Base-by-base conservation (phyloP, 2,329 filamentous ascomycete species). In the Colletotrichum navitas region DNA sequence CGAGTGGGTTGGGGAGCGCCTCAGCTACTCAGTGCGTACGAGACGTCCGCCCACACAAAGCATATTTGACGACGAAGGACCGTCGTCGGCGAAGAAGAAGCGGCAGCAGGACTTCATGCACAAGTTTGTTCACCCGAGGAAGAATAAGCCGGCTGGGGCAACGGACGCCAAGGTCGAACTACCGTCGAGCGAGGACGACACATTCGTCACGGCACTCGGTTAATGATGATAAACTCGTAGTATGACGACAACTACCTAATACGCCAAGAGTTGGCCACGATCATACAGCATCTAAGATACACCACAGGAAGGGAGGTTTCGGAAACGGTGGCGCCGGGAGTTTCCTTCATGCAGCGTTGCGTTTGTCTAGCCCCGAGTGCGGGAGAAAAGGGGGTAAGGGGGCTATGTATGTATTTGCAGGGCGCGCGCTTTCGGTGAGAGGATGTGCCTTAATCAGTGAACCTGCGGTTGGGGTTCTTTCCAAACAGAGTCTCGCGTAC, bases 401-500 rank as follows among this genome's bases (percentile, higher is more conserved):
- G 71, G 67, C 59, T 71, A 65, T 51, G 18, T 26, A 58, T 45
- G 59, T 56, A 49, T 24, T 62, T 71, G 66, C 49, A 63, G 49
- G 34, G 70, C 49, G 56, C 52, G 43, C 49, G 61, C 26, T 52
- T 34, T 32, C 32, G 56, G 41, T 49, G 47, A 29, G 60, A 39
- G 54, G 47, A 16, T 51, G 36, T 54, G 47, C 29, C 73, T 85
- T 91, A 99, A 81, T 98, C 95, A 80, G 90, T 93, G 89, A 98
- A 99, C 85, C 92, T 97, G 82, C 96, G 92, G 89, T 98, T 98
- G 77, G 91, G 88, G 86, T 99, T 99, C 85, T 94, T 92, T 73
- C 96, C 96, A 79, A 99, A 99, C 71, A 99, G 87, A 21, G 92
- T 92, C 81, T 93, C 89, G 79, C 96, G 90, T 78, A 99, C 91